Percentiles rank a stretch among this genome's conserved stretches.
phyloP scores from a whole-genome alignment of 164 flowering plant genomes.

The Magnolia officinalis region DNA sequence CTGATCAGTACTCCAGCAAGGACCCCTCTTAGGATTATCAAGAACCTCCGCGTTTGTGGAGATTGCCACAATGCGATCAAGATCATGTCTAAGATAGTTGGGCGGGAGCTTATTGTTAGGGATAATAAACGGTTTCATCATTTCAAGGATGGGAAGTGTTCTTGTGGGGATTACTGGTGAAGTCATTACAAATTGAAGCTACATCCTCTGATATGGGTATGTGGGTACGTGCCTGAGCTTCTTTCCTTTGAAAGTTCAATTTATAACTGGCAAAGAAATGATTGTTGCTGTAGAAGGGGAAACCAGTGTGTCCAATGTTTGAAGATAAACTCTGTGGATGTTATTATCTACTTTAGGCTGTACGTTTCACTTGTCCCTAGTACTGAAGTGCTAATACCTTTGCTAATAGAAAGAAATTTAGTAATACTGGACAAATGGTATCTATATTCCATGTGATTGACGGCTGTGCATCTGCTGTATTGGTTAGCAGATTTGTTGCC shows the following conservation, averaged over 20 bases:
- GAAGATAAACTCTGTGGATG: slow-evolving; percentile 3
- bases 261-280: neutral
- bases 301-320: neutral
- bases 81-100: slow-evolving; percentile 85
- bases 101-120: slow-evolving; percentile 82
- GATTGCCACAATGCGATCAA: slow-evolving; percentile 92
- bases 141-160: slow-evolving; percentile 84
- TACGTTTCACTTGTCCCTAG: neutral
- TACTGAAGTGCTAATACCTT: slow-evolving; percentile 1
- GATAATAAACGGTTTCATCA: slow-evolving; percentile 88
- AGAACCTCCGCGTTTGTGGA: slow-evolving; percentile 81
- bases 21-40: slow-evolving; percentile 72
- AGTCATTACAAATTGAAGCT: neutral
- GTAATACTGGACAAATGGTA: too few species aligned
- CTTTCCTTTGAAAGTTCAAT: neutral
- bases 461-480: too few species aligned
- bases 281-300: neutral
- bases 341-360: neutral
- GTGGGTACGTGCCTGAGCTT: slow-evolving; percentile 7
- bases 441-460: too few species aligned
- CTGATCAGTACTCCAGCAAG: slow-evolving; percentile 82
- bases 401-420: neutral
- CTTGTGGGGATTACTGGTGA: slow-evolving; percentile 89
- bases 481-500: too few species aligned
- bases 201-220: slow-evolving; percentile 8